These are phyloP conservation scores for Pseudevernia furfuracea DNA, from an alignment of 495 filamentous ascomycete species.

Conservation along the genomic window DNA sequence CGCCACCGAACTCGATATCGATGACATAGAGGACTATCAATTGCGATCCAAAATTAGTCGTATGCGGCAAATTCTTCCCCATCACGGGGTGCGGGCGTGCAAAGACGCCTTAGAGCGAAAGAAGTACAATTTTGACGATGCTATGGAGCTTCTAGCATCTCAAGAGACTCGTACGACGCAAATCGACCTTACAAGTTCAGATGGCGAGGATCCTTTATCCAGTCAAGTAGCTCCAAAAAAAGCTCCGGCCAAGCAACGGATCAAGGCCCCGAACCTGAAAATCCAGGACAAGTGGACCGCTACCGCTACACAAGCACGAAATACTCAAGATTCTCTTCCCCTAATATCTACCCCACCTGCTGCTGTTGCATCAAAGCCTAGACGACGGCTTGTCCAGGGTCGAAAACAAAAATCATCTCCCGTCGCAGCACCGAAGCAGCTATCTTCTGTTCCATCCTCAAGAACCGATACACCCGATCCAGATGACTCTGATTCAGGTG, in stretches of 20 bases:
- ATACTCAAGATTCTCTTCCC: conserved; percentile 27
- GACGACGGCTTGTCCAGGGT: conserved; percentile 53
- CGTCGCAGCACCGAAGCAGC: conserved; percentile 35
- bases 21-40: conserved; percentile 49
- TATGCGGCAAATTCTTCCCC: conserved; percentile 47
- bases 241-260: conserved; percentile 46
- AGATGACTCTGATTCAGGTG: conserved; percentile 52
- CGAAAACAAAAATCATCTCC: conserved; percentile 42
- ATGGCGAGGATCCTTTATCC: conserved; percentile 19
- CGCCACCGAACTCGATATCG: conserved; percentile 39
- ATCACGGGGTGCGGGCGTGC: conserved; percentile 42
- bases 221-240: conserved; percentile 18
- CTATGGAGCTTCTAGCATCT: conserved; percentile 43
- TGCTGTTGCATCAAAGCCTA: conserved; percentile 35
- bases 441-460: conserved; percentile 24
- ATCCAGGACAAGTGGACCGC: conserved; percentile 57
- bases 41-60: conserved; percentile 47
- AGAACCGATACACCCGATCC: conserved; percentile 29
- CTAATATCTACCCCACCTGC: not conserved
- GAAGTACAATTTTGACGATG: conserved; percentile 52
- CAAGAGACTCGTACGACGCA: conserved; percentile 25
- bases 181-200: conserved; percentile 33
- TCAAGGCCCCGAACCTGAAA: conserved; percentile 48
- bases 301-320: conserved; percentile 35
- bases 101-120: conserved; percentile 45